Conservation (phyloP, 2,329 filamentous ascomycete genomes). For the Biscogniauxia mediterranea region DNA sequence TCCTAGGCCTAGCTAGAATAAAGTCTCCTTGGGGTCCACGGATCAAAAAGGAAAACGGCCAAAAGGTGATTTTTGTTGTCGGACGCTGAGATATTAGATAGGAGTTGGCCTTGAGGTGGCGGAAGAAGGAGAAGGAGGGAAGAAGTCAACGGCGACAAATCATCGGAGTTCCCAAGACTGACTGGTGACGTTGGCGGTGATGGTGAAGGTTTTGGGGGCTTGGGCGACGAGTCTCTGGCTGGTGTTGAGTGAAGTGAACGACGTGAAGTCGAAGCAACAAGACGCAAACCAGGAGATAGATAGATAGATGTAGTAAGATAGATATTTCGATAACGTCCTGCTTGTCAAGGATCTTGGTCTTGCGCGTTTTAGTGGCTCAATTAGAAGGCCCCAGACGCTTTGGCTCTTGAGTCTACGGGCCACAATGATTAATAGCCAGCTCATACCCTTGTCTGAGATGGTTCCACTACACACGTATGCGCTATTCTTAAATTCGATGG, state of each 20-base stretch:
- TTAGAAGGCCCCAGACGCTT: constrained; percentile 25
- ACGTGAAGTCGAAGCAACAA: constrained; percentile 23
- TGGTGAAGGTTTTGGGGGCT: constrained; percentile 3
- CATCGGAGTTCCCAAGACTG: constrained; percentile 14
- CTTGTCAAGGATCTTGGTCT: constrained; percentile 26
- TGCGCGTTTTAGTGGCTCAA: constrained; percentile 35
- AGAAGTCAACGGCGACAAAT: constrained; percentile 15
- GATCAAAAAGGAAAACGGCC: constrained; percentile 48
- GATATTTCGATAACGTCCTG: constrained; percentile 30
- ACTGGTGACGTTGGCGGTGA: constrained; percentile 6
- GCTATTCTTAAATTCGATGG: constrained; percentile 37
- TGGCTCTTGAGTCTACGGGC: constrained; percentile 24
- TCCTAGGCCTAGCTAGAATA: constrained; percentile 22
- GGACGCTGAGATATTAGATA: constrained; percentile 19
- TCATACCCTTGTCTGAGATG: constrained; percentile 32
- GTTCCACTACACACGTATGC: constrained; percentile 30
- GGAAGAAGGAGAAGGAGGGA: constrained; percentile 5
- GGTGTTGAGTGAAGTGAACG: constrained; percentile 20
- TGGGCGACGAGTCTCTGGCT: constrained; percentile 13
- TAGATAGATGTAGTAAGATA: constrained; percentile 24
- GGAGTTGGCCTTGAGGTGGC: constrained; percentile 16
- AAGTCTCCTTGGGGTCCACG: constrained; percentile 35
- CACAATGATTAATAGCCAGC: constrained; percentile 29
- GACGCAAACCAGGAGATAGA: constrained; percentile 30
- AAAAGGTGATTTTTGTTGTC: constrained; percentile 13